These are phyloP conservation scores for Wickerhamiella bombiphila DNA, from an alignment of 805 yeast genomes.

Conservation along the genomic window DNA sequence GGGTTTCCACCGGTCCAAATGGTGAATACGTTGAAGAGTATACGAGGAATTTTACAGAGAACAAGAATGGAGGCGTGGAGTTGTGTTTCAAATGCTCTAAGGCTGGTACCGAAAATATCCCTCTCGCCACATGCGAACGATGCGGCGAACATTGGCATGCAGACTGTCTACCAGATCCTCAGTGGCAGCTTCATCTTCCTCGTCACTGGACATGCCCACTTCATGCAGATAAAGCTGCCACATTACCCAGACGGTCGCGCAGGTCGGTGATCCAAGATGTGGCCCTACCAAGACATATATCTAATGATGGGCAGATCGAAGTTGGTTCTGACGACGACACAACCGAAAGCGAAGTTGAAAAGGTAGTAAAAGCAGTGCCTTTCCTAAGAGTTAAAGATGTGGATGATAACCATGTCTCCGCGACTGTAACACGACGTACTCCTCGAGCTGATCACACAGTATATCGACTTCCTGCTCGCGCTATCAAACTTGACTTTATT, in stretches of 20 bases:
- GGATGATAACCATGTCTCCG: constrained; percentile 26
- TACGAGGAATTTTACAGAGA: too few relatives aligned
- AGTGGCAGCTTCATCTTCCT: constrained; percentile 9
- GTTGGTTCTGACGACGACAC: constrained; percentile 24
- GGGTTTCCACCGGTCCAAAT: constrained; percentile 47
- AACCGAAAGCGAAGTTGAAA: constrained; percentile 26
- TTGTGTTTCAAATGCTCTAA: constrained; percentile 64
- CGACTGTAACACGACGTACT: constrained; percentile 17
- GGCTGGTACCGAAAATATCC: constrained; percentile 49
- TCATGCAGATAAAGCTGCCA: constrained; percentile 9
- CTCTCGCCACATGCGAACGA: constrained; percentile 93
- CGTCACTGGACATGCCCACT: constrained; percentile 16
- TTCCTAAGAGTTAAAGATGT: constrained; percentile 25
- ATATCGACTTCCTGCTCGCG: constrained; percentile 52
- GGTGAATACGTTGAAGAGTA: constrained; percentile 69
- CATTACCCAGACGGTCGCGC: constrained; percentile 27
- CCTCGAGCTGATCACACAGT: constrained; percentile 29
- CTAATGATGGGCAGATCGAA: constrained; percentile 46
- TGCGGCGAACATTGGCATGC: constrained; percentile 29
- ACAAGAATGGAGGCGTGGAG: constrained; percentile 51
- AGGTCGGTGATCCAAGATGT: constrained; percentile 43
- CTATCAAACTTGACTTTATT: constrained; percentile 55
- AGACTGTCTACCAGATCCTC: constrained; percentile 14
- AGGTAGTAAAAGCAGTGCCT: constrained; percentile 20
- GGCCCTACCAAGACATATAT: constrained; percentile 34